phyloP scores from a whole-genome alignment of 2,329 filamentous ascomycete genomes.

The Aspergillus sojae region DNA sequence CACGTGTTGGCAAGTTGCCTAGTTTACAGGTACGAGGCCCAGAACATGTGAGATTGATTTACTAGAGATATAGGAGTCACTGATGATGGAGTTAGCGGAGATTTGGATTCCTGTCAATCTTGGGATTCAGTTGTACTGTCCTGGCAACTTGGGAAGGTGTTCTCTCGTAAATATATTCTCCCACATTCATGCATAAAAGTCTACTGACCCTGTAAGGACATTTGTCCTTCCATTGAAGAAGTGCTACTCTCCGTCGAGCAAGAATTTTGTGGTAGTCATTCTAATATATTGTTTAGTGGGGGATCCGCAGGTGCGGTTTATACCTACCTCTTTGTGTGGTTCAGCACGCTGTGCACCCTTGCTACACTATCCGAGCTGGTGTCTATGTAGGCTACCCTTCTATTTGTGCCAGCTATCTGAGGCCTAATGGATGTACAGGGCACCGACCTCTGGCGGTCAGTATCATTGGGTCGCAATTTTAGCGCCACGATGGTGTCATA shows the following conservation, averaged over 20 bases:
- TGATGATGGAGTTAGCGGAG: not conserved
- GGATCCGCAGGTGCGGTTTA: not conserved
- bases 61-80: too few relatives aligned
- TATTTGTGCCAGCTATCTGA: not conserved
- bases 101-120: not conserved
- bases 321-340: not conserved
- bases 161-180: not conserved
- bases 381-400: slow-evolving; percentile 31
- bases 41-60: too few relatives aligned
- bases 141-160: not conserved
- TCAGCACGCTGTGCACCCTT: slow-evolving; percentile 12
- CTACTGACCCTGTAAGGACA: not conserved
- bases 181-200: not conserved
- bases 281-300: not conserved
- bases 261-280: not conserved
- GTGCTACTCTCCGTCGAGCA: too few relatives aligned
- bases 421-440: slow-evolving; percentile 32
- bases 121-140: not conserved
- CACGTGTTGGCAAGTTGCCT: too few relatives aligned
- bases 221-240: not conserved
- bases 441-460: slow-evolving; percentile 60
- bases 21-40: too few relatives aligned
- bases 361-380: slow-evolving; percentile 65
- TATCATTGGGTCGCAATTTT: slow-evolving; percentile 63
- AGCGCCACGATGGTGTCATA: slow-evolving; percentile 51